A percentile compares a stretch with the other conserved stretches of the same genome.
These are phyloP conservation scores for Coniochaeta sp. DNA, from an alignment of 2,329 filamentous ascomycete species.

Conservation along the genomic window DNA sequence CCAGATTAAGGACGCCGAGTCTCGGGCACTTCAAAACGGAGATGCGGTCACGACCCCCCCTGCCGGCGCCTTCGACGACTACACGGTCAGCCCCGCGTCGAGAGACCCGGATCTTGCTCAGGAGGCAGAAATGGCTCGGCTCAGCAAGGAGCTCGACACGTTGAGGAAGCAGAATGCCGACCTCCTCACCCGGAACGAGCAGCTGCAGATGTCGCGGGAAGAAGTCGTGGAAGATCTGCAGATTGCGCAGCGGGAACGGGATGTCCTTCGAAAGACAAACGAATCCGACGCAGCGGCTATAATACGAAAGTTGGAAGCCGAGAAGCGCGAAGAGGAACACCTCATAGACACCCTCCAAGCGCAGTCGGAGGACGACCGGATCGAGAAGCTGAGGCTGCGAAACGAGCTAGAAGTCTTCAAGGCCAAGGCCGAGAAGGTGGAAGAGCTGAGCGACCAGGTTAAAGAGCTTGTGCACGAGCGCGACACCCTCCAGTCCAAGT, in stretches of 20 bases:
- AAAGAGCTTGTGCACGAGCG: slow-evolving; percentile 48
- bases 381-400: slow-evolving; percentile 36
- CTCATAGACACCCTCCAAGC: slow-evolving; percentile 65
- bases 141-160: slow-evolving; percentile 43
- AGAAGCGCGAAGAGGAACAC: slow-evolving; percentile 36
- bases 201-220: slow-evolving; percentile 56
- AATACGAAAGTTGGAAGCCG: neutral
- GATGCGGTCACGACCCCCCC: slow-evolving; percentile 25
- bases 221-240: slow-evolving; percentile 60
- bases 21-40: neutral
- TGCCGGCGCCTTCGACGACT: slow-evolving; percentile 27
- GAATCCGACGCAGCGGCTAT: slow-evolving; percentile 2
- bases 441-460: slow-evolving; percentile 51
- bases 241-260: slow-evolving; percentile 13
- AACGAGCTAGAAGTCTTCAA: slow-evolving; percentile 42
- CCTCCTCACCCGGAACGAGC: slow-evolving; percentile 51
- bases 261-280: slow-evolving; percentile 2
- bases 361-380: slow-evolving; percentile 48
- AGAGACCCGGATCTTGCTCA: slow-evolving; percentile 49
- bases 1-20: slow-evolving; percentile 38
- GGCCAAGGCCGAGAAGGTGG: slow-evolving; percentile 38
- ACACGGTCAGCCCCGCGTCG: slow-evolving; percentile 22
- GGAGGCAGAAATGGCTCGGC: slow-evolving; percentile 46
- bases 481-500: neutral
- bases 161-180: slow-evolving; percentile 52